These are phyloP conservation scores for Posidonia oceanica DNA, from an alignment of 116 monocot genomes.

Conservation along the genomic window DNA sequence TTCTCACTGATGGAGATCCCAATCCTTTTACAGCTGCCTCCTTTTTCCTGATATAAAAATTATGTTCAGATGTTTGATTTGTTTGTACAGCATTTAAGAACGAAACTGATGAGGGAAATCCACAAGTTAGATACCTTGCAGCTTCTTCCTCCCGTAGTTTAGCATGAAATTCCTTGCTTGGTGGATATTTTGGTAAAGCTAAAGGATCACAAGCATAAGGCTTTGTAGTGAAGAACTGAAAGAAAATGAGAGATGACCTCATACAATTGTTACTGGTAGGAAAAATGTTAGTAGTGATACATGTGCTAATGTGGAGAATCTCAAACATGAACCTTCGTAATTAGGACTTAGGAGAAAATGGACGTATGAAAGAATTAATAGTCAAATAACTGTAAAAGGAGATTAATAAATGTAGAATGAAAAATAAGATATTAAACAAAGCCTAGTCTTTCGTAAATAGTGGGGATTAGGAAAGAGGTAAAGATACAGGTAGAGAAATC, in stretches of 20 bases:
- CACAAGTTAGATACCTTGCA: conserved; percentile 33
- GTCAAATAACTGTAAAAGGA: too few relatives aligned
- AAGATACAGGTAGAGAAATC: too few relatives aligned
- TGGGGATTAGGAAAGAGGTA: too few relatives aligned
- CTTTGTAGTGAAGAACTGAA: conserved; percentile 57
- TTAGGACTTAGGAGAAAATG: too few relatives aligned
- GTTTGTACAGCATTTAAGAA: background rate
- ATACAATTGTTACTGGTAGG: background rate
- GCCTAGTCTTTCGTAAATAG: too few relatives aligned
- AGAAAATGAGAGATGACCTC: background rate
- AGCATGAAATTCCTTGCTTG: conserved; percentile 75
- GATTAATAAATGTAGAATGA: too few relatives aligned
- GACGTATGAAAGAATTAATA: too few relatives aligned
- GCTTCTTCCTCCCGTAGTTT: conserved; percentile 53
- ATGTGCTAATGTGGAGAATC: background rate
- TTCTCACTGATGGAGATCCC: conserved; percentile 14
- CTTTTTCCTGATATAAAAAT: conserved; percentile 24
- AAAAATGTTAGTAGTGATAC: background rate
- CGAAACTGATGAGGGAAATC: background rate
- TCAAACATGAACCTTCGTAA: too few relatives aligned
- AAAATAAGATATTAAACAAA: too few relatives aligned
- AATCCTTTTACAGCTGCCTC: conserved; percentile 12
- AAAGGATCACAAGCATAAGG: conserved; percentile 66
- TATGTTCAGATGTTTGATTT: background rate
- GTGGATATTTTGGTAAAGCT: conserved; percentile 64